Conservation (phyloP, 2,329 filamentous ascomycete genomes). For the Catunica adiposa region DNA sequence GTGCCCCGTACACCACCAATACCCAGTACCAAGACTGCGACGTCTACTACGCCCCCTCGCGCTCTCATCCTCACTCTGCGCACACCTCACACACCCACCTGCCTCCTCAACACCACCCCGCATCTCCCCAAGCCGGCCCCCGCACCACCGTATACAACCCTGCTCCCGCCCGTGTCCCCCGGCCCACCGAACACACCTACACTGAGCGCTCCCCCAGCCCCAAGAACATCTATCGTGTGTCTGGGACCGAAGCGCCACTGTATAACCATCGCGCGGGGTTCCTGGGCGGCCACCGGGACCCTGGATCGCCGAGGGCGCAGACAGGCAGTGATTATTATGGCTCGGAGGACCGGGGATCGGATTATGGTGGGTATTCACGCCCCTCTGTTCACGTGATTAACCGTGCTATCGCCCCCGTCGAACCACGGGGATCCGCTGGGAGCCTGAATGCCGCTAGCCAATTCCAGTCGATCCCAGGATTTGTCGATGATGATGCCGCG, state of each 20-base stretch:
- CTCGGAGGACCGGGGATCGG: neutral
- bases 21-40: neutral
- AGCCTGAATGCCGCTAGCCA: neutral
- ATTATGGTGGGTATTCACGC: neutral
- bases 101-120: neutral
- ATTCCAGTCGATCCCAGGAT: neutral
- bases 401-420: neutral
- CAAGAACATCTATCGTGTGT: neutral
- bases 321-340: neutral
- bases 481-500: neutral
- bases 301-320: neutral
- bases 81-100: conserved; percentile 7
- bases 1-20: neutral
- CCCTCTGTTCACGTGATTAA: neutral
- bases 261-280: too few relatives aligned
- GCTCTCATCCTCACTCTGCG: conserved; percentile 2
- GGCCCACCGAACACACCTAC: neutral
- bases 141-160: neutral
- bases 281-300: neutral
- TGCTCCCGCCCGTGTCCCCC: neutral
- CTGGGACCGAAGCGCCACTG: neutral
- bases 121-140: neutral
- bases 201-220: neutral
- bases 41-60: neutral
- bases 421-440: neutral